Base-by-base conservation (phyloP, 2,329 filamentous ascomycete genomes). In the Trichoderma arundinaceum region DNA sequence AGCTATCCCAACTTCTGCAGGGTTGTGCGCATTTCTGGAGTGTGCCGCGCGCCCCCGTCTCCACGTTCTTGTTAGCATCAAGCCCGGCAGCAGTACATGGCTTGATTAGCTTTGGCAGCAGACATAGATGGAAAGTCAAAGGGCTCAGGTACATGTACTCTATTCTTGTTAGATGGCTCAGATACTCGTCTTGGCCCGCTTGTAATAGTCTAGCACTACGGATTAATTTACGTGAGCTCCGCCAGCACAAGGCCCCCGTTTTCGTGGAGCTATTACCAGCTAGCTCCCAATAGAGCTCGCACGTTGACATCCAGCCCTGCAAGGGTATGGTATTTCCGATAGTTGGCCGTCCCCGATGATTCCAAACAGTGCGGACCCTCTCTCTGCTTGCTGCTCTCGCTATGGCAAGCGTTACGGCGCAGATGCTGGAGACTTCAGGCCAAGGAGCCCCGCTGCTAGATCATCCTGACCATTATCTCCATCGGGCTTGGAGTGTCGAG, bases 241-340 rank as follows among this genome's bases (percentile, higher is more conserved):
- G 22, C 22, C 22, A 28, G 22, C 22, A 28, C 4, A 28, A 13
- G 28, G 38, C 12, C 7, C 39, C 28, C 49, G 17, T 54, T 28
- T 46, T 39, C 22, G 39, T 35, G 51, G 60, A 53, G 38, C 39
- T 17, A 12, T 41, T 39, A 15, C 46, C 44, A 51, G 46, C 46
- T 43, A 51, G 58, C 46, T 39, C 43, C 63, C 63, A 65, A 59
- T 59, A 38, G 41, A 65, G 35, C 54, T 43, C 28, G 53, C 63
- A 65, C 63, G 63, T 59, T 59, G 63, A 58, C 44, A 22, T 58
- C 19, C 38, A 64, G 60, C 60, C 51, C 33, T 56, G 60, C 54
- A 44, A 39, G 62, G 52, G 17, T 38, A 28, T 28, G 22, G 22
- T 4, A 28, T 28, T 28, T 28, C 22, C 22, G 22, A 28, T 28